phyloP scores from a whole-genome alignment of 179 eudicot genomes.

The Drosera spatulata region DNA sequence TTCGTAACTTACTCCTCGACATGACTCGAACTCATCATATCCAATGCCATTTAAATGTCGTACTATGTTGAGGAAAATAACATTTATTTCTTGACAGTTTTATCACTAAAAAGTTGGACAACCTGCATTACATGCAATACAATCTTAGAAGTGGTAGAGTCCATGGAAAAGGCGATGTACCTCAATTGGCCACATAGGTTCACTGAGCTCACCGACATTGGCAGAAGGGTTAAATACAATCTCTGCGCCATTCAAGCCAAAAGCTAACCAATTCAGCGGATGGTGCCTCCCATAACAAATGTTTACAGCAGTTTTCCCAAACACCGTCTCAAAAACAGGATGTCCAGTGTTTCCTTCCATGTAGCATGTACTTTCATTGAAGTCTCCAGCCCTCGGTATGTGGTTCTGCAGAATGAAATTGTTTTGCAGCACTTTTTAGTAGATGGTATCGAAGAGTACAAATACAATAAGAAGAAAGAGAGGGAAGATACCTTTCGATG shows the following conservation, averaged over 20 bases:
- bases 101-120: too few species aligned
- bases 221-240: conserved; percentile 97
- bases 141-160: too few species aligned
- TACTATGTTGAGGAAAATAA: too few species aligned
- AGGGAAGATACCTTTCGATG: conserved; percentile 65
- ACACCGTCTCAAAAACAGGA: conserved; percentile 93
- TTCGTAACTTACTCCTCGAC: too few species aligned
- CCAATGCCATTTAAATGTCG: too few species aligned
- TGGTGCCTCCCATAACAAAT: conserved; percentile 99
- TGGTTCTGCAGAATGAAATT: conserved; percentile 56
- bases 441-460: neutral
- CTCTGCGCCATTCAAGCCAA: conserved; percentile 98
- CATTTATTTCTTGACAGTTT: too few species aligned
- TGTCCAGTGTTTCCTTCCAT: conserved; percentile 99
- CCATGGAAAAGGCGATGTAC: too few species aligned
- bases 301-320: conserved; percentile 87
- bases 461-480: neutral
- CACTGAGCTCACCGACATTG: conserved; percentile 96
- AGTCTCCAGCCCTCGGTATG: conserved; percentile 95
- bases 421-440: neutral
- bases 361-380: conserved; percentile 97
- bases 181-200: conserved; percentile 99
- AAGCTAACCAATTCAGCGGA: conserved; percentile 95
- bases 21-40: too few species aligned
- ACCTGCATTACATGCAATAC: too few species aligned